phyloP scores from a whole-genome alignment of 2,329 filamentous ascomycete species.

The Xylaria sp. region DNA sequence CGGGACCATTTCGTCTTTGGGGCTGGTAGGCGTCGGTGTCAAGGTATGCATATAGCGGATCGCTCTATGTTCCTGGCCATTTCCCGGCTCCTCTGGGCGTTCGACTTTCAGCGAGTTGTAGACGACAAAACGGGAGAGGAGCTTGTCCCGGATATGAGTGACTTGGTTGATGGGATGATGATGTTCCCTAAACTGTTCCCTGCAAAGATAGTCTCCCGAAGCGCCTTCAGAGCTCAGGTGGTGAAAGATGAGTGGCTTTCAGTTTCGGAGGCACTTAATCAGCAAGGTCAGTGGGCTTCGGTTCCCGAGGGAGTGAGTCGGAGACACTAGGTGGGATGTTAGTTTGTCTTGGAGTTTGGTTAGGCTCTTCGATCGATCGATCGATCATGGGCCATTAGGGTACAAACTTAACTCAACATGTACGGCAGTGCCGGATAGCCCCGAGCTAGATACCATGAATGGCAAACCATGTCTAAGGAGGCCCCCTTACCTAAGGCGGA shows the following conservation, averaged over 20 bases:
- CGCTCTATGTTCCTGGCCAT: slow-evolving; percentile 50
- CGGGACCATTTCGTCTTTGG: slow-evolving; percentile 48
- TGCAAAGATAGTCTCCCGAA: slow-evolving; percentile 19
- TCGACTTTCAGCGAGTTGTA: slow-evolving; percentile 34
- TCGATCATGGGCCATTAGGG: too few species aligned
- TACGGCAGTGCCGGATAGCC: too few species aligned
- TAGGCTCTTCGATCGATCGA: too few species aligned
- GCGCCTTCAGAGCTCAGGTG: not conserved
- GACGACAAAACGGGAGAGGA: not conserved
- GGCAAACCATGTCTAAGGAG: too few species aligned
- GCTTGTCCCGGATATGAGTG: not conserved
- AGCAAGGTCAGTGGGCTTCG: slow-evolving; percentile 22
- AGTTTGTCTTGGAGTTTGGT: too few species aligned
- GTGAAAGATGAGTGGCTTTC: slow-evolving; percentile 10
- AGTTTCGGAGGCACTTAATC: slow-evolving; percentile 5
- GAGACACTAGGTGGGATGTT: too few species aligned
- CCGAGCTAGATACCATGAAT: too few species aligned
- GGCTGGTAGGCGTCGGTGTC: slow-evolving; percentile 57
- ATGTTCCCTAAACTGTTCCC: slow-evolving; percentile 11
- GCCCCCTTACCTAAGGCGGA: too few species aligned
- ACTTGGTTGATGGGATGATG: slow-evolving; percentile 25
- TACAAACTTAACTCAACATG: too few species aligned
- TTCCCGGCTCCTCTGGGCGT: slow-evolving; percentile 61
- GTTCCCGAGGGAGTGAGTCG: too few species aligned
- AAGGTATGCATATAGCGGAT: slow-evolving; percentile 52